Evolutionary conservation across 2,329 filamentous ascomycete genomes (phyloP), one percentile per base, ranked within the genome.

Genomic region (Diplodia mutila): DNA sequence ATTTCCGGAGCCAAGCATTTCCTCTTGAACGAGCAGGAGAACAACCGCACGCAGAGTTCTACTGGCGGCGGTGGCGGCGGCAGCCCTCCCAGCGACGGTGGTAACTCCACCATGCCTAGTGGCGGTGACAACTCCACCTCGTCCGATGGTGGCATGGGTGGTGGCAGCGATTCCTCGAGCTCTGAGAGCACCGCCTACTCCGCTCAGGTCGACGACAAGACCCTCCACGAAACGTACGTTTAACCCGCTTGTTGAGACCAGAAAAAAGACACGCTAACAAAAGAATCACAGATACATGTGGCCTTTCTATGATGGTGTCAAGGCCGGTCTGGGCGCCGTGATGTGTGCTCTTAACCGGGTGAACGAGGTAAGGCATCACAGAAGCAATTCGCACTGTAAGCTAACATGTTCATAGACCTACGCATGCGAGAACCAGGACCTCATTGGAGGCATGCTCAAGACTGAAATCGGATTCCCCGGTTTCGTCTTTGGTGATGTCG

Each of bases 271-370:
- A 46, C 18, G n/a, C 42, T 46, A 11, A 46, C n/a, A 9, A 9
- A 11, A 18, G 3, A 3, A 46, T 21, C 8, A 46, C n/a, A 46
- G 42, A 11, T 46, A 94, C 72, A 83, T 89, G 0, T 94, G 91
- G 91, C 92, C 92, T 0, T 95, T 94, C 75, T 89, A 87, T 2
- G 89, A 94, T 70, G 88, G 87, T 21, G 83, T 95, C n/a, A 86
- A 85, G 59, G 90, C 89, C 3, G 91, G 91, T 16, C 90, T 92
- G 2, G 91, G 87, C 0, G 86, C 87, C 21, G 85, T 93, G 51
- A 95, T 95, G 92, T 94, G 91, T 75, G 87, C 89, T 1, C 94
- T 94, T 72, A 77, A 80, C 39, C 74, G 78, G 61, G 70, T 80
- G 61, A 84, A 84, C 72, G 79, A 54, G 57, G 57, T 61, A 61